Evolutionary conservation across 1,284 basidiomycete species (phyloP).

Genomic region (Tylopilus orsonianus): DNA sequence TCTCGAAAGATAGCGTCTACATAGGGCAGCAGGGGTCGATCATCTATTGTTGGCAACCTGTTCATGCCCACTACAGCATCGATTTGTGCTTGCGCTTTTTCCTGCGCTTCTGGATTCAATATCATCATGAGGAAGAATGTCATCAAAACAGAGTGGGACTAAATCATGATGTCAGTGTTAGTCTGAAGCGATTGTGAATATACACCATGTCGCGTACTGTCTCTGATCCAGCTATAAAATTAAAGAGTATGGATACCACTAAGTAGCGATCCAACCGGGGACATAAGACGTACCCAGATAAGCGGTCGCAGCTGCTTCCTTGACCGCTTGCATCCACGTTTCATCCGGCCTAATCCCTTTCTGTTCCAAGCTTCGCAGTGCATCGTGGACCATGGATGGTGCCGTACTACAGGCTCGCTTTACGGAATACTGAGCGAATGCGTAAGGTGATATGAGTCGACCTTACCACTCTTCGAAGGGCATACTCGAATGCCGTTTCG

Average conservation of each 20-base stretch:
- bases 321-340: neutral
- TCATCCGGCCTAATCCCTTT: neutral
- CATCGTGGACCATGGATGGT: conserved; percentile 4
- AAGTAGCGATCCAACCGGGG: neutral
- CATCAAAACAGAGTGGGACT: neutral
- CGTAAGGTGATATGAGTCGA: too few species aligned
- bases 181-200: neutral
- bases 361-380: neutral
- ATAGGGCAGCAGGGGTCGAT: neutral
- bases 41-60: neutral
- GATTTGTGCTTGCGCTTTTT: conserved; percentile 11
- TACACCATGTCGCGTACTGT: neutral
- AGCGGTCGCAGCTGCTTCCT: neutral
- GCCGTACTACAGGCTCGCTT: neutral
- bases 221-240: neutral
- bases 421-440: neutral
- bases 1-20: conserved; percentile 1
- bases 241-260: neutral
- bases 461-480: neutral
- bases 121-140: conserved; percentile 8
- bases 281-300: neutral
- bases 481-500: neutral
- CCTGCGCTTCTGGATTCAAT: conserved; percentile 2
- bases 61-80: conserved; percentile 2
- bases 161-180: neutral